These are phyloP conservation scores for Cordyceps javanica DNA, from an alignment of 2,329 filamentous ascomycete species.

Conservation along the genomic window DNA sequence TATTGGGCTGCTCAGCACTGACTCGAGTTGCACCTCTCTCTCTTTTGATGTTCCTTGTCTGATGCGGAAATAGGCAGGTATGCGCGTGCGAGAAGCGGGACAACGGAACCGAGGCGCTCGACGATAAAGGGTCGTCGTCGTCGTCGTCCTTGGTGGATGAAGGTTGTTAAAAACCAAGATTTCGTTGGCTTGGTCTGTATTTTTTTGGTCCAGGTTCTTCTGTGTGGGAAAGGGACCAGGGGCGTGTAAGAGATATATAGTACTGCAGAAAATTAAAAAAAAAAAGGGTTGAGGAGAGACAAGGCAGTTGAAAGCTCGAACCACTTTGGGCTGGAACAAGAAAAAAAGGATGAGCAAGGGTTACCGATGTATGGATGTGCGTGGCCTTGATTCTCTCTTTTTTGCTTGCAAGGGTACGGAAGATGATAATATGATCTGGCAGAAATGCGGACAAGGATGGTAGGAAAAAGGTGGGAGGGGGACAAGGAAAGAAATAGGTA, in stretches of 20 bases:
- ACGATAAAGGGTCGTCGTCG: not conserved
- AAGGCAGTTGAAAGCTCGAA: slow-evolving; percentile 1
- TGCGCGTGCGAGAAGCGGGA: not conserved
- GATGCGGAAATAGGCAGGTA: not conserved
- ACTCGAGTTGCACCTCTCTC: not conserved
- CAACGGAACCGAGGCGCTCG: not conserved
- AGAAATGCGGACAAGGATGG: not conserved
- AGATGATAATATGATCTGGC: slow-evolving; percentile 3
- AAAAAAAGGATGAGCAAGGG: slow-evolving; percentile 1
- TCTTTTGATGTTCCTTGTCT: not conserved
- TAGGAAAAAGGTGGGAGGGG: not conserved
- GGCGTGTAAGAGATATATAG: slow-evolving; percentile 13
- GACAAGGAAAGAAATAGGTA: too few relatives aligned
- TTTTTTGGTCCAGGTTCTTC: too few relatives aligned
- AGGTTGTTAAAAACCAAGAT: too few relatives aligned
- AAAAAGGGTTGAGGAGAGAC: not conserved
- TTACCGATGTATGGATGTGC: not conserved
- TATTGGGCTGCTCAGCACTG: not conserved
- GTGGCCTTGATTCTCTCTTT: not conserved
- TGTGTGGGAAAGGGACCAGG: not conserved
- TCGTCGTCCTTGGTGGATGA: not conserved
- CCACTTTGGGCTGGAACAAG: slow-evolving; percentile 8
- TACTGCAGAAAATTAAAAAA: not conserved
- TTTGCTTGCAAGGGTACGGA: not conserved
- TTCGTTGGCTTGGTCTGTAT: too few relatives aligned